Conservation (phyloP, 768 basidiomycete species). For the Panus rudis region DNA sequence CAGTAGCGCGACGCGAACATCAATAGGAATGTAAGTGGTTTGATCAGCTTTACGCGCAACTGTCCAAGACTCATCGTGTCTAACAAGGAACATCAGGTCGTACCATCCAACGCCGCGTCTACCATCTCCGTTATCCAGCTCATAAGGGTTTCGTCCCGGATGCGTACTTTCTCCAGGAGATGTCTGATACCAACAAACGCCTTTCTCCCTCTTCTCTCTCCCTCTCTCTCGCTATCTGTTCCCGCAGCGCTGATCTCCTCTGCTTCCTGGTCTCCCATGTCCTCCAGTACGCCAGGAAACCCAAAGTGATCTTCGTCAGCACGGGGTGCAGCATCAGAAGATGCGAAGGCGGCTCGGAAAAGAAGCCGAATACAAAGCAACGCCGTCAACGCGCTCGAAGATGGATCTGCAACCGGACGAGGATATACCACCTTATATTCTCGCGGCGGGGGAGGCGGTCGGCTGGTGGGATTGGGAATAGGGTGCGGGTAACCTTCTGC, state of each 20-base stretch:
- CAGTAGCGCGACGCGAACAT: too few relatives aligned
- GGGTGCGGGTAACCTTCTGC: slow-evolving; percentile 49
- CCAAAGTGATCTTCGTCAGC: slow-evolving; percentile 84
- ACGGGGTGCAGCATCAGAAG: slow-evolving; percentile 58
- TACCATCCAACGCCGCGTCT: slow-evolving; percentile 33
- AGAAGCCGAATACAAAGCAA: slow-evolving; percentile 78
- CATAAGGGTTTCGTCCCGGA: slow-evolving; percentile 56
- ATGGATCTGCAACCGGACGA: slow-evolving; percentile 54
- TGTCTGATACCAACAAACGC: slow-evolving; percentile 60
- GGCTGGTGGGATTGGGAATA: slow-evolving; percentile 51
- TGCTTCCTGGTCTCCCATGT: slow-evolving; percentile 59
- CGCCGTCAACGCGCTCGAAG: slow-evolving; percentile 71
- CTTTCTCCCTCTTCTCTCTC: slow-evolving; percentile 61
- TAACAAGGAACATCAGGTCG: too few relatives aligned
- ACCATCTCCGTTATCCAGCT: slow-evolving; percentile 59
- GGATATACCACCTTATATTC: slow-evolving; percentile 52
- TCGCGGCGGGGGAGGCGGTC: slow-evolving; percentile 68
- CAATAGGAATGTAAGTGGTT: too few relatives aligned
- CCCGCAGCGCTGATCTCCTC: slow-evolving; percentile 13
- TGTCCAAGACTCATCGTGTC: too few relatives aligned
- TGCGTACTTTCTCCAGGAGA: slow-evolving; percentile 56
- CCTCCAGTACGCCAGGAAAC: slow-evolving; percentile 78
- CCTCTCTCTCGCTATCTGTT: slow-evolving; percentile 49
- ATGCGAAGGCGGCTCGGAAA: slow-evolving; percentile 73
- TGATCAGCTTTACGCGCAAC: too few relatives aligned